These are phyloP conservation scores for Chenopodium formosanum DNA, from an alignment of 148 eudicot genomes.

Conservation along the genomic window DNA sequence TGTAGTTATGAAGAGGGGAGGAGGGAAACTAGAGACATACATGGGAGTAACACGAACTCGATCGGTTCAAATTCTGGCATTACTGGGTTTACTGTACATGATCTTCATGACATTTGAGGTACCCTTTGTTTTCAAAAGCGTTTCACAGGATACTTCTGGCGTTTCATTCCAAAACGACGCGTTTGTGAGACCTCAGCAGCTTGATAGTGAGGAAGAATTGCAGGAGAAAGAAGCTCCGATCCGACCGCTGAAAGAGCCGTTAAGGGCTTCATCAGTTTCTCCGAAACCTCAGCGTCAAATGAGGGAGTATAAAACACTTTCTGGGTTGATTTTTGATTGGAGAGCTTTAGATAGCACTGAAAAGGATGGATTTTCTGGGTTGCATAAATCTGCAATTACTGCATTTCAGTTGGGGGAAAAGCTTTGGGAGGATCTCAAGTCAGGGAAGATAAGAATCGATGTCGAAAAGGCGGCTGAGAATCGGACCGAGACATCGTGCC, in stretches of 20 bases:
- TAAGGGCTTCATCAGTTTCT: constrained; percentile 20
- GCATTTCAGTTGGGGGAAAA: constrained; percentile 65
- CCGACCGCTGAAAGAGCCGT: constrained; percentile 43
- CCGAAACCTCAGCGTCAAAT: constrained; percentile 39
- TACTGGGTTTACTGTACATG: constrained; percentile 49
- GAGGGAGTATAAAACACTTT: constrained; percentile 37
- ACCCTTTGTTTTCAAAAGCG: constrained; percentile 57
- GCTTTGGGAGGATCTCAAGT: constrained; percentile 56
- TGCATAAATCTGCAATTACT: constrained; percentile 49
- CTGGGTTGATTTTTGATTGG: constrained; percentile 43
- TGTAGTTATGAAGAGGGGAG: constrained; percentile 21
- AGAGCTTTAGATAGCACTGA: constrained; percentile 30
- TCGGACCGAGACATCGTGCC: constrained; percentile 43
- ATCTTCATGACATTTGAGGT: constrained; percentile 59
- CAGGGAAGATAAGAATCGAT: constrained; percentile 26
- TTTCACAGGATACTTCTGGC: constrained; percentile 24
- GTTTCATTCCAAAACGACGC: constrained; percentile 40
- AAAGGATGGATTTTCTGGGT: constrained; percentile 48
- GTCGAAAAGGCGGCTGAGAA: constrained; percentile 15
- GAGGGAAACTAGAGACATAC: constrained; percentile 44
- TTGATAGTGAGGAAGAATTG: constrained; percentile 57
- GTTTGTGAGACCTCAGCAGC: constrained; percentile 28
- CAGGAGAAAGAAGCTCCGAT: constrained; percentile 45
- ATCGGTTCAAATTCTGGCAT: constrained; percentile 53
- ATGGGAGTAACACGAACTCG: constrained; percentile 44